Conservation (phyloP, 148 eudicot genomes). For the Fagopyrum homotropicum region DNA sequence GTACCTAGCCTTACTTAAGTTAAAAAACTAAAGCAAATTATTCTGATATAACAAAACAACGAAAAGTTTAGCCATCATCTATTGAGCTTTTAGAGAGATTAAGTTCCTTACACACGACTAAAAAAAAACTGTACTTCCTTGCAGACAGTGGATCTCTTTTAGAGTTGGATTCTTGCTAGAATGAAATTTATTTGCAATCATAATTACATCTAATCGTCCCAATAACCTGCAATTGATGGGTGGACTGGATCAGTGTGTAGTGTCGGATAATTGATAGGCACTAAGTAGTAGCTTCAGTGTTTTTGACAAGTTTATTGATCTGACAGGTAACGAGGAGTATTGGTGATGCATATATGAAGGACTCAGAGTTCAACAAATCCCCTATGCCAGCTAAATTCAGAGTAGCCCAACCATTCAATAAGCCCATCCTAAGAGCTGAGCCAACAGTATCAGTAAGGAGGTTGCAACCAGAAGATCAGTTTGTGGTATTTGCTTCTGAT, state of each 20-base stretch:
- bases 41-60: background rate
- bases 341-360: conserved; percentile 86
- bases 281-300: background rate
- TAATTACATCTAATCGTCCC: too few species aligned
- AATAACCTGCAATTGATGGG: too few species aligned
- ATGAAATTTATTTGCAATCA: too few species aligned
- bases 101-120: too few species aligned
- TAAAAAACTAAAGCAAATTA: background rate
- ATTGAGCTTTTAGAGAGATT: too few species aligned
- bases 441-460: conserved; percentile 53
- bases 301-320: background rate
- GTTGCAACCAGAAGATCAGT: conserved; percentile 58
- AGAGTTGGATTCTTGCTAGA: too few species aligned
- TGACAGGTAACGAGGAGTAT: conserved; percentile 72
- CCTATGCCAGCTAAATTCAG: conserved; percentile 64
- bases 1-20: conserved; percentile 19
- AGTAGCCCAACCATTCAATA: conserved; percentile 38
- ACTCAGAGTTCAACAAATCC: conserved; percentile 60
- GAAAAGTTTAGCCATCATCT: background rate
- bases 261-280: too few species aligned
- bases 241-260: too few species aligned
- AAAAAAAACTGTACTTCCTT: too few species aligned
- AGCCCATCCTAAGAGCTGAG: conserved; percentile 63
- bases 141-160: too few species aligned
- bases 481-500: conserved; percentile 79